Base-by-base conservation (phyloP, 1,139 yeast genomes). In the Debaryomyces psychrophilus region DNA sequence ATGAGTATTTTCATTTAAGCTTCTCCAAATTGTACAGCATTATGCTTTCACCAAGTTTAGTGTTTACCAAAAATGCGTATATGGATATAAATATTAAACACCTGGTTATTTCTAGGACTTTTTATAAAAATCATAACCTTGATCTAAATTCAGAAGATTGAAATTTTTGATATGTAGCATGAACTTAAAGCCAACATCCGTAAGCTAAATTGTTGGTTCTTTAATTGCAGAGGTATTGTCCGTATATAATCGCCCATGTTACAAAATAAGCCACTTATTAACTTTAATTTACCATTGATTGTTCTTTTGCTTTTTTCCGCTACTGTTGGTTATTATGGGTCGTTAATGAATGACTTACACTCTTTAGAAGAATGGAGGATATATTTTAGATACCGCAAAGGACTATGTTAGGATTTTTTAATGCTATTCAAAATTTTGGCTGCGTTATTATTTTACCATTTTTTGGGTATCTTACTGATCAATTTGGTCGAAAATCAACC, bases 401-500 rank as follows among this genome's bases (percentile, higher is more conserved):
- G 18, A 37, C 31, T 11, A 17, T n/a, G n/a, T 28, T 28, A 12
- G 31, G 31, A 20, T 20, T 36, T 25, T 12, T 44, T 17, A 38
- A 20, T 27, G 38, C 37, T 31, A 38, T 34, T 22, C 31, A 28
- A 11, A 38, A 29, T 18, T 31, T 34, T 28, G 46, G 46, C n/a
- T 22, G 31, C 31, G 12, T 39, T 8, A 34, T 34, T 7, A 15
- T 20, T 8, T 23, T 34, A 15, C 46, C 41, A 5, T 22, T 44
- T n/a, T 26, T 4, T 20, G 22, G 22, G 2, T 56, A 22, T 17
- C 14, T 64, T 11, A 46, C 58, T 49, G 70, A 69, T 59, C 47
- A 53, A 44, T 56, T 58, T 45, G 79, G 79, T 23, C 61, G 79
- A 54, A 67, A 61, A 50, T 50, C 52, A 11, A 61, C 65, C 14